phyloP scores from a whole-genome alignment of 208 protist species.

The Trichomonas vaginalis region DNA sequence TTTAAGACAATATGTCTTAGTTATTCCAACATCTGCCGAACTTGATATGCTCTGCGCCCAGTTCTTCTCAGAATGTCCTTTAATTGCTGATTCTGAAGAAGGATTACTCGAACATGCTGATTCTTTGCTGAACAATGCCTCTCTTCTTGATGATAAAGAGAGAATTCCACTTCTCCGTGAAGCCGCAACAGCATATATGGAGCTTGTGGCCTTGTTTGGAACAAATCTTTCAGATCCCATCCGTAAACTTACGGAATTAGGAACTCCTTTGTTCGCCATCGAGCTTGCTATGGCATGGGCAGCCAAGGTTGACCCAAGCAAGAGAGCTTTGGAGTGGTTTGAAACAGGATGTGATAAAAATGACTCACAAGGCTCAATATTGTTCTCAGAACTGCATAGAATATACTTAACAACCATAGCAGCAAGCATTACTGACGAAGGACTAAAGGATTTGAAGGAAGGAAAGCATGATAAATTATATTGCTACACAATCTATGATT shows the following conservation, averaged over 20 bases:
- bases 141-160: not conserved
- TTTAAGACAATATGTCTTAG: not conserved
- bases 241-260: not conserved
- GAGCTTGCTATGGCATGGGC: not conserved
- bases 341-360: not conserved
- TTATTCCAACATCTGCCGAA: not conserved
- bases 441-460: not conserved
- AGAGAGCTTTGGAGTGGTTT: not conserved
- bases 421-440: not conserved
- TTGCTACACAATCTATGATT: not conserved
- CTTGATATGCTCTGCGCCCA: not conserved
- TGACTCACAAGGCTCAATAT: not conserved
- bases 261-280: not conserved
- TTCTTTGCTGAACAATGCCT: not conserved
- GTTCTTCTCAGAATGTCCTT: not conserved
- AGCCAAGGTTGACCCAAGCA: not conserved
- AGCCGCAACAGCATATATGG: not conserved
- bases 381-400: not conserved
- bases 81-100: not conserved
- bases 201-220: not conserved
- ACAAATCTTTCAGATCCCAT: not conserved
- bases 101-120: not conserved
- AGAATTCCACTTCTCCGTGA: not conserved
- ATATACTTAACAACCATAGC: not conserved
- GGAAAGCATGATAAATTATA: not conserved